Evolutionary conservation across 192 early-diverging fungal species (phyloP).

Genomic region (Podila epigama): DNA sequence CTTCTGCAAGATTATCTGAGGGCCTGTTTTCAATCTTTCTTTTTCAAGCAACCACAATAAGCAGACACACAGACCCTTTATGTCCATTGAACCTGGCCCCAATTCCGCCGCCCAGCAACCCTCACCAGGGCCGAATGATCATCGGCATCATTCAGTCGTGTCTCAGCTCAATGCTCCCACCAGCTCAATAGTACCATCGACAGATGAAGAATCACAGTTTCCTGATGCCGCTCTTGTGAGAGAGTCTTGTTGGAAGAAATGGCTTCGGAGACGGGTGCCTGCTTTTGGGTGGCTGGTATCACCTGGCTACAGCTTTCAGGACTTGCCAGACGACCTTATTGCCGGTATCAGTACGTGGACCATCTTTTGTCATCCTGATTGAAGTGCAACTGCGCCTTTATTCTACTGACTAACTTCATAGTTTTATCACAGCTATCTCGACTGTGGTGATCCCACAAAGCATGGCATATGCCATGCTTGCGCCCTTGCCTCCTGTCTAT

Average conservation of each 20-base stretch:
- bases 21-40: too few species aligned
- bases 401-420: not conserved
- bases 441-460: conserved; percentile 54
- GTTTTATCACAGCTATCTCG: conserved; percentile 30
- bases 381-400: not conserved
- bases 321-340: conserved; percentile 45
- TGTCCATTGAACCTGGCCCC: too few species aligned
- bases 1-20: too few species aligned
- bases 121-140: too few species aligned
- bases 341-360: conserved; percentile 44
- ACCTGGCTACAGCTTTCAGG: conserved; percentile 22
- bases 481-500: conserved; percentile 51
- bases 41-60: too few species aligned
- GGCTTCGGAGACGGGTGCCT: conserved; percentile 29
- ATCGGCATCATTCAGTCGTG: too few species aligned
- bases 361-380: not conserved
- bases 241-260: conserved; percentile 34
- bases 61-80: too few species aligned
- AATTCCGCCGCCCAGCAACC: too few species aligned
- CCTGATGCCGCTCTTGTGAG: not conserved
- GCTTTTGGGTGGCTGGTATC: conserved; percentile 38
- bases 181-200: too few species aligned
- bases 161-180: too few species aligned
- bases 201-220: too few species aligned
- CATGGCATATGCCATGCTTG: conserved; percentile 58